phyloP scores from a whole-genome alignment of 164 flowering plant genomes.

The Stephania yunnanensis region DNA sequence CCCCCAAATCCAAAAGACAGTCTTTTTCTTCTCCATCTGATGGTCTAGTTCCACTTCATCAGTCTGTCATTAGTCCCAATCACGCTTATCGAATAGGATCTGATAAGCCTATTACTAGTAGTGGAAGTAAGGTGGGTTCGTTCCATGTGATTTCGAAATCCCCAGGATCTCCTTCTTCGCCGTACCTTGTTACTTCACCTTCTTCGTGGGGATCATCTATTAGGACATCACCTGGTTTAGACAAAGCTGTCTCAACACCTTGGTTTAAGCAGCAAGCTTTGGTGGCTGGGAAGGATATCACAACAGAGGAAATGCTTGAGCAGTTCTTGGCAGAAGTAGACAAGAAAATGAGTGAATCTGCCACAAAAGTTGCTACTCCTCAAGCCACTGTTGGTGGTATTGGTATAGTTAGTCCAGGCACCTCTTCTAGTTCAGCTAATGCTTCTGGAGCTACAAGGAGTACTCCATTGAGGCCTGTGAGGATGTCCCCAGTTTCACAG shows the following conservation, averaged over 20 bases:
- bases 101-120: conserved; percentile 37
- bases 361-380: conserved; percentile 59
- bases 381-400: conserved; percentile 64
- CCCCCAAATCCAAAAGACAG: conserved; percentile 51
- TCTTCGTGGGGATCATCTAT: conserved; percentile 38
- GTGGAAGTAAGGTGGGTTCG: conserved; percentile 36
- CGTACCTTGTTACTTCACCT: conserved; percentile 44
- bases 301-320: conserved; percentile 70
- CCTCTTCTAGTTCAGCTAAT: conserved; percentile 45
- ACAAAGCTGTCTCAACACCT: conserved; percentile 43
- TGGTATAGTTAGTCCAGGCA: conserved; percentile 53
- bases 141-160: conserved; percentile 47
- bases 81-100: conserved; percentile 31
- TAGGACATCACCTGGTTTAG: conserved; percentile 48
- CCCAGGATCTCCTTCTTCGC: conserved; percentile 52
- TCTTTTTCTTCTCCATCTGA: conserved; percentile 37
- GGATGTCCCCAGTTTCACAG: conserved; percentile 93
- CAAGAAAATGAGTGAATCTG: conserved; percentile 71
- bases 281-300: conserved; percentile 40
- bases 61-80: conserved; percentile 33
- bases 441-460: conserved; percentile 79
- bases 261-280: conserved; percentile 65
- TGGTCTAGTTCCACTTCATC: conserved; percentile 76
- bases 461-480: conserved; percentile 86
- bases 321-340: conserved; percentile 71